Evolutionary conservation across 306 rosid genomes (phyloP).

Genomic region (Vachellia pachyceras): DNA sequence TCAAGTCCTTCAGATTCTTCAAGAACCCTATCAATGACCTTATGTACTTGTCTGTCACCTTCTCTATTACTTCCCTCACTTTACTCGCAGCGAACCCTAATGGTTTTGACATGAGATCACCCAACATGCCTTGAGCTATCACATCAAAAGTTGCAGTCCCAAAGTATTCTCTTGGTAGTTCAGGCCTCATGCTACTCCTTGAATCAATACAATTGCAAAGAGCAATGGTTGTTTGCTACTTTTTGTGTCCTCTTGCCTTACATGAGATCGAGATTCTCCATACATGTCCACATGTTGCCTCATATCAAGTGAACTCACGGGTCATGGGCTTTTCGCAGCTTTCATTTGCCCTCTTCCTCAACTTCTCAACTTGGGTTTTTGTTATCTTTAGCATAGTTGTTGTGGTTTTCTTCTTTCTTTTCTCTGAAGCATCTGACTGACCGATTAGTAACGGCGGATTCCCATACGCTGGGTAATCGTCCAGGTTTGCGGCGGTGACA

Average conservation of each 20-base stretch:
- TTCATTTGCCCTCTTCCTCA: conserved; percentile 53
- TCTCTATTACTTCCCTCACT: conserved; percentile 60
- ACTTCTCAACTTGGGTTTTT: conserved; percentile 49
- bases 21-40: conserved; percentile 44
- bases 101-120: conserved; percentile 56
- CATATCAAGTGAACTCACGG: conserved; percentile 51
- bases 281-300: conserved; percentile 51
- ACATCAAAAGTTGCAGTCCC: conserved; percentile 64
- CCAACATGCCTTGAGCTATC: conserved; percentile 46
- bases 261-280: conserved; percentile 70
- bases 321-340: not conserved
- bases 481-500: not conserved
- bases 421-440: conserved; percentile 24
- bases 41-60: conserved; percentile 50
- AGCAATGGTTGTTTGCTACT: conserved; percentile 55
- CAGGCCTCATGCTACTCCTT: conserved; percentile 51
- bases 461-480: conserved; percentile 28
- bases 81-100: conserved; percentile 61
- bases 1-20: not conserved
- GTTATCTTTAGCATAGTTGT: conserved; percentile 48
- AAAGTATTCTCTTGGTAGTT: conserved; percentile 52
- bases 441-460: conserved; percentile 41
- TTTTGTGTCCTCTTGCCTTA: conserved; percentile 52
- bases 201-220: conserved; percentile 53
- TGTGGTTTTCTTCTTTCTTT: conserved; percentile 49